Evolutionary conservation across 164 flowering plant genomes (phyloP).

Genomic region (Macadamia integrifolia): DNA sequence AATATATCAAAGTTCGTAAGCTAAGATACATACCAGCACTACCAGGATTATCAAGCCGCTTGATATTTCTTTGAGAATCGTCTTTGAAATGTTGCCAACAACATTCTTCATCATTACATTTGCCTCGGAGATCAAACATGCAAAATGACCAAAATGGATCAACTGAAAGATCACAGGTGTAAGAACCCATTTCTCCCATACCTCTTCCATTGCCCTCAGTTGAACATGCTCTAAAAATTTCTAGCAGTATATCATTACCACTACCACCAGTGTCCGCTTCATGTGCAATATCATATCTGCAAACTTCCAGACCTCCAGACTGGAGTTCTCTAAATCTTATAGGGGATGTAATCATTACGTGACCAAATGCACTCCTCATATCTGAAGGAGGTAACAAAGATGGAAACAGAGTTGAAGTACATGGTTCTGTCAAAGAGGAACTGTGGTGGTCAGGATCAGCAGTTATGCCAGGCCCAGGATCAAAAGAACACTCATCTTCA

Average conservation of each 20-base stretch:
- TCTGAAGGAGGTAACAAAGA: conserved; percentile 21
- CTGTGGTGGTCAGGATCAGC: conserved; percentile 19
- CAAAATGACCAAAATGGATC: conserved; percentile 90
- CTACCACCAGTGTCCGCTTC: conserved; percentile 16
- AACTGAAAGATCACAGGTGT: conserved; percentile 28
- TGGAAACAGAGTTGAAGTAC: conserved; percentile 8
- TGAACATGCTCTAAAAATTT: conserved; percentile 6
- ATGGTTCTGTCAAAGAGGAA: conserved; percentile 16
- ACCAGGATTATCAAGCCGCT: conserved; percentile 21
- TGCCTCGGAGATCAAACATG: conserved; percentile 92
- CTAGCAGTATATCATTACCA: conserved; percentile 12
- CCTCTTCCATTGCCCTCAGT: conserved; percentile 5
- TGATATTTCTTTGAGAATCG: conserved; percentile 19
- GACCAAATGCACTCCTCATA: conserved; percentile 38
- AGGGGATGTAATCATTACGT: conserved; percentile 23
- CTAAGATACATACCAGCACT: conserved; percentile 32
- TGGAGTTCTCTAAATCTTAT: conserved; percentile 5
- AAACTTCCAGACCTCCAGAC: conserved; percentile 6
- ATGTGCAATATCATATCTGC: not conserved
- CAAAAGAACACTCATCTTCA: conserved; percentile 14
- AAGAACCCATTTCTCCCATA: conserved; percentile 34
- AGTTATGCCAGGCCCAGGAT: conserved; percentile 15
- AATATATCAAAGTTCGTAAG: not conserved
- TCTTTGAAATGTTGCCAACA: conserved; percentile 73
- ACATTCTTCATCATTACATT: conserved; percentile 83